These are phyloP conservation scores for Phylloporus arenicola DNA, from an alignment of 768 basidiomycete species.

Conservation along the genomic window DNA sequence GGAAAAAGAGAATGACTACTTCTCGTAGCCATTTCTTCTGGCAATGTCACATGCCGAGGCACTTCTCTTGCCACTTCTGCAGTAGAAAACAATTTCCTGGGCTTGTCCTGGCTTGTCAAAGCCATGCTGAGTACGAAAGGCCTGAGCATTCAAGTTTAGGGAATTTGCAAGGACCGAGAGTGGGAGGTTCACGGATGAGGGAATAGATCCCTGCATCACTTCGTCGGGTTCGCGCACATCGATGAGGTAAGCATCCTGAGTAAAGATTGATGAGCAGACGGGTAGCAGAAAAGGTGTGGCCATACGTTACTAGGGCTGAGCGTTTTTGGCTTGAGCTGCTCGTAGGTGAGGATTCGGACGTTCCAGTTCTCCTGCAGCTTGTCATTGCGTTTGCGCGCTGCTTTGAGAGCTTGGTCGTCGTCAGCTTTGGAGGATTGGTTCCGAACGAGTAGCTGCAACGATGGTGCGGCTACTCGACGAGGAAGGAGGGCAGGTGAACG, in stretches of 20 bases:
- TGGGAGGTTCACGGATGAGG: conserved; percentile 86
- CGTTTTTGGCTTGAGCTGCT: conserved; percentile 75
- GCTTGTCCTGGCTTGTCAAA: conserved; percentile 66
- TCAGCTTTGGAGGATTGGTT: conserved; percentile 32
- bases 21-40: conserved; percentile 72
- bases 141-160: conserved; percentile 48
- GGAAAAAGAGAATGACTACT: conserved; percentile 43
- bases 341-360: conserved; percentile 66
- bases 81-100: conserved; percentile 86
- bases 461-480: conserved; percentile 5
- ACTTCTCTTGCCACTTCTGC: conserved; percentile 82
- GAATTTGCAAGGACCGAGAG: conserved; percentile 70
- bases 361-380: conserved; percentile 68
- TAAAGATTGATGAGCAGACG: conserved; percentile 6
- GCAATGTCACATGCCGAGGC: conserved; percentile 79
- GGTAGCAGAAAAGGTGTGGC: neutral
- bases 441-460: conserved; percentile 21
- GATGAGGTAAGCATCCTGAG: conserved; percentile 65
- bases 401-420: conserved; percentile 20
- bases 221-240: conserved; percentile 95
- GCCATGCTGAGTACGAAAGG: conserved; percentile 60
- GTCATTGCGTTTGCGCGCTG: conserved; percentile 32
- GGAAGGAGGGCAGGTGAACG: conserved; percentile 10
- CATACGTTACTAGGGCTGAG: conserved; percentile 64
- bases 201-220: conserved; percentile 87